Conservation (phyloP, 2,329 filamentous ascomycete species). For the Arthrobotrys sinensis region DNA sequence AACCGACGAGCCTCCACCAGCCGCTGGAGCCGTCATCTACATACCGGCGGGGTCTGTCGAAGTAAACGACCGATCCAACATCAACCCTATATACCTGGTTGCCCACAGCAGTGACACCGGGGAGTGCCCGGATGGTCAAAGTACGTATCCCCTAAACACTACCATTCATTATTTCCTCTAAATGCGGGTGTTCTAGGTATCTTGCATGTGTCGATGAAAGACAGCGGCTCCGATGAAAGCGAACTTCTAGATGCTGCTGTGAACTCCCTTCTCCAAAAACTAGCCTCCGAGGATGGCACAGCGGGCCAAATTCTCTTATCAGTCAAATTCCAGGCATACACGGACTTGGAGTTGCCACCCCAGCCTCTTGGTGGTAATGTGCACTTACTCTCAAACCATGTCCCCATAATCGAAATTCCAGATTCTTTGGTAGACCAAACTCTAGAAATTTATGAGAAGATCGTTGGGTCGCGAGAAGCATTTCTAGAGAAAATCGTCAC, state of each 20-base stretch:
- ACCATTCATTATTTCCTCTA: not conserved
- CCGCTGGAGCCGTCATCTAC: conserved; percentile 44
- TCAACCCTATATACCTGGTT: conserved; percentile 74
- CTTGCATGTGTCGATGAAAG: conserved; percentile 44
- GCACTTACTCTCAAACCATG: conserved; percentile 33
- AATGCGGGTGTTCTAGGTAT: conserved; percentile 25
- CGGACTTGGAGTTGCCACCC: not conserved
- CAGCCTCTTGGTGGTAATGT: not conserved
- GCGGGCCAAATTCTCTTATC: conserved; percentile 35
- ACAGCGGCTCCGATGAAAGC: not conserved
- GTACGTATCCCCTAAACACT: conserved; percentile 75
- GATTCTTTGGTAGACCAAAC: conserved; percentile 31
- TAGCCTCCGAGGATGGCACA: conserved; percentile 23
- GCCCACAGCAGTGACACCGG: conserved; percentile 91
- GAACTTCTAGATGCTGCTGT: conserved; percentile 30
- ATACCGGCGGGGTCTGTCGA: conserved; percentile 63
- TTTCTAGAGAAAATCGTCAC: conserved; percentile 46
- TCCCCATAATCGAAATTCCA: conserved; percentile 37
- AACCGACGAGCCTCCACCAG: conserved; percentile 38
- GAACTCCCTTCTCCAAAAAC: conserved; percentile 31
- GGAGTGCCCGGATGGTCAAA: conserved; percentile 88
- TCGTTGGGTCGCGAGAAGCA: conserved; percentile 46
- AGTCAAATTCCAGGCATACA: conserved; percentile 8
- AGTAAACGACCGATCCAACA: conserved; percentile 63
- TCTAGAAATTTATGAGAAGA: conserved; percentile 43